Percentiles rank a stretch among this genome's conserved stretches.
phyloP scores from a whole-genome alignment of 1,139 yeast species.

The Casaregolazyma lundiana region DNA sequence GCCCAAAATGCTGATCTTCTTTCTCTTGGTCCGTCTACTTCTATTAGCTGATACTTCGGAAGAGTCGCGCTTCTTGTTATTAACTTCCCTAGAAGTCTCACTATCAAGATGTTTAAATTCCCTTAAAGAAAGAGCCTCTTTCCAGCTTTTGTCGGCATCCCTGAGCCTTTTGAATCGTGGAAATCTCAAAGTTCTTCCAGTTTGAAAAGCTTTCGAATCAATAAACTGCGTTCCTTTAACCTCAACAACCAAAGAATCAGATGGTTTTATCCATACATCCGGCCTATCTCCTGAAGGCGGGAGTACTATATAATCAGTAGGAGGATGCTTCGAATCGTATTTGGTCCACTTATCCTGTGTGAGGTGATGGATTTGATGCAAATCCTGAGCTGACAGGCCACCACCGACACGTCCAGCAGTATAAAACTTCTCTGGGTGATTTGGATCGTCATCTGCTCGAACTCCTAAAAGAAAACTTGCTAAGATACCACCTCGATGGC shows the following conservation, averaged over 20 bases:
- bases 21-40: conserved; percentile 5
- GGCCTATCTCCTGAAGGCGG: conserved; percentile 38
- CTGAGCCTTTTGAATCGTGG: conserved; percentile 69
- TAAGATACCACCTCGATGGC: conserved; percentile 35
- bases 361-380: conserved; percentile 50
- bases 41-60: conserved; percentile 15
- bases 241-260: conserved; percentile 73
- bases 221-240: conserved; percentile 77
- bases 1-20: conserved; percentile 12
- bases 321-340: conserved; percentile 33
- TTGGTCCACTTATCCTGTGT: conserved; percentile 62
- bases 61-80: conserved; percentile 12
- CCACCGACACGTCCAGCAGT: conserved; percentile 82
- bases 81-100: conserved; percentile 16
- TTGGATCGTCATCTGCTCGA: conserved; percentile 36
- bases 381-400: conserved; percentile 68
- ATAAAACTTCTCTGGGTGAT: conserved; percentile 34
- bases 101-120: conserved; percentile 36
- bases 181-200: conserved; percentile 68
- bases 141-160: conserved; percentile 55
- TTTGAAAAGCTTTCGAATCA: conserved; percentile 48
- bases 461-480: conserved; percentile 75
- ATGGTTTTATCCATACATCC: conserved; percentile 73
- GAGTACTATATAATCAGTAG: conserved; percentile 39
- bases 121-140: conserved; percentile 51